Base-by-base conservation (phyloP, 768 basidiomycete species). In the Xerocomellus amylosporus region DNA sequence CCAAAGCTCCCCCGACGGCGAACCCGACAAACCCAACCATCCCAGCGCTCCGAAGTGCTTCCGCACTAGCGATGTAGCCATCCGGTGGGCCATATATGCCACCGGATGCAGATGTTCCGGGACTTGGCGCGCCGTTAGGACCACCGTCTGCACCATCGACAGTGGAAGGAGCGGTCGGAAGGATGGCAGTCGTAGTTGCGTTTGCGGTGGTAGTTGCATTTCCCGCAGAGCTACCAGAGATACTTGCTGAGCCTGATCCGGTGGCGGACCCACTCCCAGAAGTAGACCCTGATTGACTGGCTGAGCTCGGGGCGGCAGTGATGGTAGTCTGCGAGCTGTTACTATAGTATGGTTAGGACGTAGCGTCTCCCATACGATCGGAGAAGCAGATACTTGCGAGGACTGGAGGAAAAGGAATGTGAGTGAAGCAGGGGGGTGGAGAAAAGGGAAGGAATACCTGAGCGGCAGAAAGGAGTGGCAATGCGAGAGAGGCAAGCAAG, bases 51-150 rank as follows among this genome's bases (percentile, higher is more conserved):
- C 74, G 74, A 37, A 85, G 73, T 2, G 75, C 70, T 3, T 73
- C 61, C 8, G 82, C 88, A 13, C 76, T 79, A 28, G 85, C 79
- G 57, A 83, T 84, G 71, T 84, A 89, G 49, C 75, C 68, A 62
- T 90, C 87, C 44, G 77, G 75, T 44, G 88, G 88, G n/a, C 88
- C 88, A 56, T 77, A 86, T 34, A 78, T 70, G 26, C 81, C 85
- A 52, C 63, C 65, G 2, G 62, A 17, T 40, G 70, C 77, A 19
- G 73, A 58, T 45, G 74, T 70, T 20, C 87, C 87, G 24, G 87
- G 88, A 42, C 73, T 69, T 10, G 87, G 87, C 3, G 87, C 87
- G 0, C 70, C 66, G 28, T 71, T 61, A 4, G 71, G 52, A 14
- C 79, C 74, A 12, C 85, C 69, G 39, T 67, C 47, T 33, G 30